Evolutionary conservation across 2,329 filamentous ascomycete species (phyloP).

Genomic region (Endocalyx cinctus): DNA sequence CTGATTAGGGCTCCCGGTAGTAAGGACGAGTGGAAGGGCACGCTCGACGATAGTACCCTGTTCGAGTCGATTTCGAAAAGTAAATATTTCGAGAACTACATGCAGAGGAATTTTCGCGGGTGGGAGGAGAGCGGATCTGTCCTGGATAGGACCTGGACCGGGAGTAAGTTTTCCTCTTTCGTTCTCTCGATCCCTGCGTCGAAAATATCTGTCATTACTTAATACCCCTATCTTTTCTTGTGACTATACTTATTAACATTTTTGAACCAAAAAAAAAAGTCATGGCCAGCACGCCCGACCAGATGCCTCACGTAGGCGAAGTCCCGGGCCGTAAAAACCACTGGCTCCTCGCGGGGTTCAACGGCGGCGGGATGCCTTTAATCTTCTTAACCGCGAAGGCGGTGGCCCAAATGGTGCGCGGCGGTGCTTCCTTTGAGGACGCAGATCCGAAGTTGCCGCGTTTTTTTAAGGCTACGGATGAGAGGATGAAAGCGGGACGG

Average conservation of each 20-base stretch:
- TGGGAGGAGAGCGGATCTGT: slow-evolving; percentile 36
- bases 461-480: slow-evolving; percentile 8
- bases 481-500: slow-evolving; percentile 3
- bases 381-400: slow-evolving; percentile 6
- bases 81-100: slow-evolving; percentile 36
- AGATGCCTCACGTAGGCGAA: slow-evolving; percentile 5
- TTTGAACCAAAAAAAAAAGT: slow-evolving; percentile 3
- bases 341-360: slow-evolving; percentile 3
- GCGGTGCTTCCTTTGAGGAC: slow-evolving; percentile 4
- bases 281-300: slow-evolving; percentile 4
- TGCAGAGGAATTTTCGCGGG: slow-evolving; percentile 37
- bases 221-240: too few species aligned
- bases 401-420: slow-evolving; percentile 7
- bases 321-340: slow-evolving; percentile 5
- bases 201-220: too few species aligned
- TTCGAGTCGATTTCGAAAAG: slow-evolving; percentile 27
- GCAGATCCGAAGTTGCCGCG: slow-evolving; percentile 5
- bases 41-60: slow-evolving; percentile 32
- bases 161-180: slow-evolving; percentile 8
- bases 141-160: slow-evolving; percentile 22
- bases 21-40: slow-evolving; percentile 34
- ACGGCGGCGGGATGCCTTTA: slow-evolving; percentile 2
- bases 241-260: neutral
- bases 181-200: neutral
- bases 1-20: slow-evolving; percentile 21